Conservation (phyloP, 2,329 filamentous ascomycete genomes). For the Penicillium sp. region DNA sequence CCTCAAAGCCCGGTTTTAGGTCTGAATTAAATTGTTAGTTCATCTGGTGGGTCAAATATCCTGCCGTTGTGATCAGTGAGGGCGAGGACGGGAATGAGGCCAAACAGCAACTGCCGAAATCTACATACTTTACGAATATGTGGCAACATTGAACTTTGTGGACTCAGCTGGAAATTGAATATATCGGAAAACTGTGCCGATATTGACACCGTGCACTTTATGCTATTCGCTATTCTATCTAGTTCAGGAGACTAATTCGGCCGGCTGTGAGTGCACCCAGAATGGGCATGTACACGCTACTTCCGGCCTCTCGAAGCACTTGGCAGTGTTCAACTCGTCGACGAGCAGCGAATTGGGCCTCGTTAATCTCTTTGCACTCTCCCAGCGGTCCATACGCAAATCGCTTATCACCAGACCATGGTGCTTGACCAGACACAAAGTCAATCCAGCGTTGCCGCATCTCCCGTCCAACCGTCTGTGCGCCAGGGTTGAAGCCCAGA, state of each 20-base stretch:
- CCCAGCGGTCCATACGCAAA: conserved; percentile 47
- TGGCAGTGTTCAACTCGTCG: conserved; percentile 35
- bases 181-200: background rate
- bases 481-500: conserved; percentile 35
- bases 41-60: background rate
- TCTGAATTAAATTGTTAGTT: background rate
- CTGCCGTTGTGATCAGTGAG: background rate
- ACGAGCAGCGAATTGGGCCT: conserved; percentile 33
- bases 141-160: background rate
- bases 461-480: conserved; percentile 33
- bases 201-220: background rate
- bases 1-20: background rate
- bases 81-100: conserved; percentile 2
- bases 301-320: conserved; percentile 31
- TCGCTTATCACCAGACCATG: conserved; percentile 35
- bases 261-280: conserved; percentile 39
- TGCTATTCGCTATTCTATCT: conserved; percentile 3
- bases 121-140: background rate
- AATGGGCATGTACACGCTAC: conserved; percentile 31
- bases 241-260: conserved; percentile 46
- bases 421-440: conserved; percentile 39
- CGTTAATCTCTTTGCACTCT: conserved; percentile 32
- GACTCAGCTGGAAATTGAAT: background rate
- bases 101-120: conserved; percentile 12
- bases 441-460: conserved; percentile 45